Base-by-base conservation (phyloP, 1,284 basidiomycete species). In the Kwoniella shivajii region DNA sequence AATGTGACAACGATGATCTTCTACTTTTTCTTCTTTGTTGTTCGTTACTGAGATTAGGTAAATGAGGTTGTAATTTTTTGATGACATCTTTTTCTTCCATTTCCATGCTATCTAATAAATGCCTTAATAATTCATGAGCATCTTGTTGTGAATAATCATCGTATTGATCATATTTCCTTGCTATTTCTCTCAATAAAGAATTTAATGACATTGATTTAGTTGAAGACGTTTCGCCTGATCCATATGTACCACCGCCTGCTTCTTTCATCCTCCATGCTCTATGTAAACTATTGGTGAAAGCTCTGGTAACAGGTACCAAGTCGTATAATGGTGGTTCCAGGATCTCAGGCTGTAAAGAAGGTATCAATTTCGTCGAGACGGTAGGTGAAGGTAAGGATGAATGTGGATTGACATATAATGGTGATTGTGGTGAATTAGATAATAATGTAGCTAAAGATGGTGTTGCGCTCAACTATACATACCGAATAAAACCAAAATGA, bases 51-150 rank as follows among this genome's bases (percentile, higher is more conserved):
- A 36, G 24, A 20, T 34, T 36, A 10, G 58, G 54, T 11, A 56
- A 18, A 9, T 46, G 16, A 6, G 58, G 69, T 50, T 70, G 69
- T 20, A 70, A 30, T 30, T 61, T 56, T 60, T 76, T 75, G 55
- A 88, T 76, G 66, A 92, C 89, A 73, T 97, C 93, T 58, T 87
- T 80, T 75, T 97, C 92, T 73, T 97, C 93, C 90, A 94, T 93
- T 48, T 90, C 85, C 82, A 94, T 89, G n/a, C 87, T 88, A 73
- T 96, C 93, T 43, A 96, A 80, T 56, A 96, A 80, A 62, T 93
- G 92, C 36, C 90, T 83, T 43, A 96, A 79, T 63, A 95, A 87
- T 78, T 96, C 93, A 72, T 97, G 93, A 5, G 92, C 92, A 69
- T 97, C 93, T 77, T 97, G 93, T 75, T 97, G 93, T 18, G 59